These are phyloP conservation scores for Raddia guianensis DNA, from an alignment of 176 grass and related monocot species.

Conservation along the genomic window DNA sequence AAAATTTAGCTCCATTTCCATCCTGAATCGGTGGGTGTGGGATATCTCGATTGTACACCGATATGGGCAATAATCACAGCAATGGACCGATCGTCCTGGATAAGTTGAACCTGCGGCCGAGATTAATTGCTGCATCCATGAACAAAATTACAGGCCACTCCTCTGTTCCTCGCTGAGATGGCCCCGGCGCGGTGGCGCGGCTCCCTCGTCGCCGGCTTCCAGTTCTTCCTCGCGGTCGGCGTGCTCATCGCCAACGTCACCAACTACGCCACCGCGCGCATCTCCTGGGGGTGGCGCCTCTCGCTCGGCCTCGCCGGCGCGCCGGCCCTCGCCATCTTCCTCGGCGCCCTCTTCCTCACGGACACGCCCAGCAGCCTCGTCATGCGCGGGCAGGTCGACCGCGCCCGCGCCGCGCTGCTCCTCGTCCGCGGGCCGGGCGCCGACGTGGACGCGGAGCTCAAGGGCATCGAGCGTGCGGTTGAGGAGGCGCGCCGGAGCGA, in stretches of 20 bases:
- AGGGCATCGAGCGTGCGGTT: constrained; percentile 42
- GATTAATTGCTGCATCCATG: neutral
- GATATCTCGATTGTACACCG: no score
- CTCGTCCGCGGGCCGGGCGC: constrained; percentile 57
- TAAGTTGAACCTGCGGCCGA: no score
- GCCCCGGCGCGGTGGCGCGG: constrained; percentile 66
- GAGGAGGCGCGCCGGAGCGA: constrained; percentile 43
- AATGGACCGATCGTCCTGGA: no score
- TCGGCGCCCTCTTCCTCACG: constrained; percentile 68
- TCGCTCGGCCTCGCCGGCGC: constrained; percentile 78
- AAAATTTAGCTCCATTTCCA: no score
- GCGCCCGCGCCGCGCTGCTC: constrained; percentile 55
- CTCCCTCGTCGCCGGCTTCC: constrained; percentile 61
- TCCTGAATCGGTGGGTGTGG: no score
- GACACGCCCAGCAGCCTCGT: constrained; percentile 85
- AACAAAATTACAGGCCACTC: constrained; percentile 30
- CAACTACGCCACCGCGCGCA: constrained; percentile 53
- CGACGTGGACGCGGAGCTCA: constrained; percentile 73
- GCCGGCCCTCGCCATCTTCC: constrained; percentile 59
- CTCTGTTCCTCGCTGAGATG: constrained; percentile 77
- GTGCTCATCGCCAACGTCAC: constrained; percentile 54
- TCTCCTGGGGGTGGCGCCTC: constrained; percentile 76
- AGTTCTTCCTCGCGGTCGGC: constrained; percentile 69
- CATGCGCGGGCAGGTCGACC: constrained; percentile 52
- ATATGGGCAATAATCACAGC: no score